These are phyloP conservation scores for Aspergillus uvarum DNA, from an alignment of 2,329 filamentous ascomycete species.

Conservation along the genomic window DNA sequence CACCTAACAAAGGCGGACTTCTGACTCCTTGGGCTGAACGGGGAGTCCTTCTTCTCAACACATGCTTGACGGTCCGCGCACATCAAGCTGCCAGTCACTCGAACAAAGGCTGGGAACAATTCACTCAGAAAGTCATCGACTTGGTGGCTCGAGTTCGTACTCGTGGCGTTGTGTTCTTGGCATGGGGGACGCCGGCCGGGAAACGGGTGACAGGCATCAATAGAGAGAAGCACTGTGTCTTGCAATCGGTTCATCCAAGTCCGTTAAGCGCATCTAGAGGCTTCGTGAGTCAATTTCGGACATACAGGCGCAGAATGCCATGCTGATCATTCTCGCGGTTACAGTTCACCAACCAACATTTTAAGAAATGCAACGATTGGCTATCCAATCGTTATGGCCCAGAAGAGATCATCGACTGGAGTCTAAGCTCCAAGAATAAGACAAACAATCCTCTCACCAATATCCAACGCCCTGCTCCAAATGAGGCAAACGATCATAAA, in stretches of 20 bases:
- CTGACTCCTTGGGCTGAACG: conserved; percentile 92
- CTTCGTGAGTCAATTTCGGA: conserved; percentile 56
- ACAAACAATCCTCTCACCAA: conserved; percentile 16
- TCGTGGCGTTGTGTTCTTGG: conserved; percentile 86
- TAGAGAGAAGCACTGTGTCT: conserved; percentile 70
- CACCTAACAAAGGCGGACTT: conserved; percentile 75
- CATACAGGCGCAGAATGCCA: background rate
- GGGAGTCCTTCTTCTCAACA: conserved; percentile 90
- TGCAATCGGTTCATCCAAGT: conserved; percentile 87
- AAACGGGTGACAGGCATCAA: conserved; percentile 76
- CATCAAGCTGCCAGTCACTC: conserved; percentile 85
- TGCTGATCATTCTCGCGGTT: background rate
- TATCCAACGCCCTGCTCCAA: conserved; percentile 19
- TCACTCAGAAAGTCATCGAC: conserved; percentile 91
- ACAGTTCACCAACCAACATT: conserved; percentile 48
- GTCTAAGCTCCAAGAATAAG: conserved; percentile 48
- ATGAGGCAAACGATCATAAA: conserved; percentile 19
- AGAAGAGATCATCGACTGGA: conserved; percentile 85
- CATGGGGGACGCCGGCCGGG: conserved; percentile 85
- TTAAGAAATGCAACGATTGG: conserved; percentile 62
- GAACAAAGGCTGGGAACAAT: conserved; percentile 84
- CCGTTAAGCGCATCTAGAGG: conserved; percentile 82
- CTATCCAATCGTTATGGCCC: conserved; percentile 72
- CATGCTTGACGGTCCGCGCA: conserved; percentile 87
- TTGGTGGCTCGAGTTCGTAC: conserved; percentile 74